Evolutionary conservation across 108 stramenopile species (phyloP).

Genomic region (Pseudonitzschia multistriata): DNA sequence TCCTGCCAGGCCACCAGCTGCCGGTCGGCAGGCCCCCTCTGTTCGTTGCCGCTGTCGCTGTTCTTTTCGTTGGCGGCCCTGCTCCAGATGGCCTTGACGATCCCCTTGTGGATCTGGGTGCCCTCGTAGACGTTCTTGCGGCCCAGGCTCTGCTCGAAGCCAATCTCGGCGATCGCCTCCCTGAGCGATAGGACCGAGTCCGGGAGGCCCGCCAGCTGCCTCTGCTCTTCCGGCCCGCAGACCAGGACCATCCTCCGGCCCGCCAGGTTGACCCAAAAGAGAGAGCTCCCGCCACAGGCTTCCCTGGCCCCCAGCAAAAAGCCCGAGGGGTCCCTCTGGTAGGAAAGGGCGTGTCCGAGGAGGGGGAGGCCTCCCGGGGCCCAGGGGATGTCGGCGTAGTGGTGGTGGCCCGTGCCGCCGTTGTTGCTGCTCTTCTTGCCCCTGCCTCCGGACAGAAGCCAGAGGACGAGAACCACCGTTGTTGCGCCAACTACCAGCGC

Average conservation of each 20-base stretch:
- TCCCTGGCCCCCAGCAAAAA: conserved; percentile 25
- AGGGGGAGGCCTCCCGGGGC: conserved; percentile 45
- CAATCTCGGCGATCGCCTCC: conserved; percentile 48
- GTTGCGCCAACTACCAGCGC: too few species aligned
- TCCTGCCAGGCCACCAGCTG: conserved; percentile 7
- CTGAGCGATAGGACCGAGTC: conserved; percentile 38
- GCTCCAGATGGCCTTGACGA: conserved; percentile 37
- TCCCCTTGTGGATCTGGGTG: conserved; percentile 45
- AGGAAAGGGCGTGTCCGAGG: conserved; percentile 50
- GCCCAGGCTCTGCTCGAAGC: conserved; percentile 57
- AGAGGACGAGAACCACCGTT: too few species aligned
- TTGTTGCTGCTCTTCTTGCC: too few species aligned
- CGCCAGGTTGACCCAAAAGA: conserved; percentile 59
- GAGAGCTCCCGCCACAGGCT: conserved; percentile 22
- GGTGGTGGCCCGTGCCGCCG: too few species aligned
- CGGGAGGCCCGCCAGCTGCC: conserved; percentile 35
- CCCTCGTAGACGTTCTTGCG: conserved; percentile 43
- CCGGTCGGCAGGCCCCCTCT: conserved; percentile 5
- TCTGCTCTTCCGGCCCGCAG: conserved; percentile 23
- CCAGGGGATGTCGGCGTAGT: too few species aligned
- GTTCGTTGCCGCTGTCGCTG: neutral
- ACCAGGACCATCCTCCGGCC: conserved; percentile 53
- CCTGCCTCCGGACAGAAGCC: too few species aligned
- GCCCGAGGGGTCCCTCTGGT: conserved; percentile 33
- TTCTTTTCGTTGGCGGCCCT: neutral